Evolutionary conservation across 169 alveolate species (phyloP), one percentile per base, ranked within the genome.

Genomic region (Fabrea salina): DNA sequence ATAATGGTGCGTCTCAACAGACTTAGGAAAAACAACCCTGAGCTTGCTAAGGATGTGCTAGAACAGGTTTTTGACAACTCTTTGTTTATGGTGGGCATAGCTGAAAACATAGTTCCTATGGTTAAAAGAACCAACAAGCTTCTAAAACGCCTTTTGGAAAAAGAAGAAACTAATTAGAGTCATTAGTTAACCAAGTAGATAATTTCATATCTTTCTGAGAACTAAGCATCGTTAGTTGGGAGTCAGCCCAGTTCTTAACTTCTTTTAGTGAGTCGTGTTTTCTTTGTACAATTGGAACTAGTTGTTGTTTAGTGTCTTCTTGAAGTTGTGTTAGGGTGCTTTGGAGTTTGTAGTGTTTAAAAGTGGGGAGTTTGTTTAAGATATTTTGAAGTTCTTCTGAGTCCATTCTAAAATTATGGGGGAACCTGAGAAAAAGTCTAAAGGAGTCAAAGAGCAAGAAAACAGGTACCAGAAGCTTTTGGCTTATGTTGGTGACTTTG

Each of bases 1-100:
- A 13, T 91, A 1, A 83, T 91, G 35, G 84, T 80, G 8, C 77
- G 81, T n/a, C 70, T 91, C 33, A 91, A 91, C 58, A 49, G 79
- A 53, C 61, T 84, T 2, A 85, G 95, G 75, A 87, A 91, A 75
- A 56, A 58, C 8, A 87, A 91, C 40, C 59, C 85, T 8, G 56
- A 66, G 25, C 27, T 82, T 5, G 95, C 92, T 8, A 33, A 68
- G 1, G 39, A 76, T 8, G 64, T 85, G 13, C 51, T 81, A 16
- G 75, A 64, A 51, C 61, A 82, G 40, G 40, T 90, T n/a, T 68
- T 87, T 22, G 95, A 90, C 53, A 78, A 70, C 41, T 71, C 87
- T 33, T 33, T 90, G 57, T 33, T 82, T 25, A 19, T 51, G n/a
- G 59, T 88, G 19, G 95, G 92, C 11, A 64, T 86, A n/a, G 75